Conservation (phyloP, 306 rosid species). For the Macrotyloma uniflorum region DNA sequence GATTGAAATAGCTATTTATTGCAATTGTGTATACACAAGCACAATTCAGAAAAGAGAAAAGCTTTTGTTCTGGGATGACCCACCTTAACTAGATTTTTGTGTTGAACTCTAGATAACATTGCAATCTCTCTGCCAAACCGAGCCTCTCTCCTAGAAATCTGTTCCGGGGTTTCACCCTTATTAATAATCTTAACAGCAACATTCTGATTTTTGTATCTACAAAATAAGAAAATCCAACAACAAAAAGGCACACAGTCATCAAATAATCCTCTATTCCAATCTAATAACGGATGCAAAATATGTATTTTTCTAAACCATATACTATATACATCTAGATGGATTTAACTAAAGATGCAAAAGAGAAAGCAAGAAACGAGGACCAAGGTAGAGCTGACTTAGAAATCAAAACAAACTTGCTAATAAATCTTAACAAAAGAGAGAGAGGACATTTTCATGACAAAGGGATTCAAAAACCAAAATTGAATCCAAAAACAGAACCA, state of each 20-base stretch:
- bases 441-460: neutral
- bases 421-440: neutral
- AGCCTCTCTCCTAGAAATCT: constrained; percentile 64
- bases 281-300: constrained; percentile 10
- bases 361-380: neutral
- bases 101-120: constrained; percentile 89
- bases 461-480: constrained; percentile 31
- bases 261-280: neutral
- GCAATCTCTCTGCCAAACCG: constrained; percentile 89
- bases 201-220: constrained; percentile 52
- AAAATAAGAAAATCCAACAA: constrained; percentile 28
- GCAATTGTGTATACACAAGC: neutral
- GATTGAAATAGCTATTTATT: neutral
- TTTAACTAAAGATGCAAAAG: neutral
- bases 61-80: constrained; percentile 13
- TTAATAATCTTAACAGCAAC: constrained; percentile 58
- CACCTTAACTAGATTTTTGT: constrained; percentile 92
- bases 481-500: constrained; percentile 23
- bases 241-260: neutral
- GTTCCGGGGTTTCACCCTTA: constrained; percentile 54
- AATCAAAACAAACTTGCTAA: constrained; percentile 22
- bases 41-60: neutral
- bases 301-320: constrained; percentile 9
- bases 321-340: neutral
- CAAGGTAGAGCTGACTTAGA: neutral